Evolutionary conservation across 495 filamentous ascomycete species (phyloP).

Genomic region (Aspergillus funiculosus): DNA sequence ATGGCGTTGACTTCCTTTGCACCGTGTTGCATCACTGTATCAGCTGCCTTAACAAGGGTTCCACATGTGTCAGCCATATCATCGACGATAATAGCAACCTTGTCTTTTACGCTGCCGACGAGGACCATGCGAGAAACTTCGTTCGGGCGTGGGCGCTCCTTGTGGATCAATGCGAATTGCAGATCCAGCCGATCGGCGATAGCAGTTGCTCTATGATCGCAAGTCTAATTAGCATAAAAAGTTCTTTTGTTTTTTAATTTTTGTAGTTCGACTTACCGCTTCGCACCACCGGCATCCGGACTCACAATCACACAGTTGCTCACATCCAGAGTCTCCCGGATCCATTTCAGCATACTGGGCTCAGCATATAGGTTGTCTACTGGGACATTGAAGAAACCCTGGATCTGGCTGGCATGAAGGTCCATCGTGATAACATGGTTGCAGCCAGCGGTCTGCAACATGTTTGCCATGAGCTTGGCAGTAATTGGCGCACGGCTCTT

Average conservation of each 20-base stretch:
- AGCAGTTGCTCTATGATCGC: conserved; percentile 65
- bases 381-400: conserved; percentile 96
- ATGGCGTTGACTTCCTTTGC: conserved; percentile 86
- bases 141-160: conserved; percentile 91
- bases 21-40: conserved; percentile 84
- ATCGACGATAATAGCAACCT: conserved; percentile 72
- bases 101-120: conserved; percentile 56
- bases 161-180: conserved; percentile 97
- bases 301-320: conserved; percentile 90
- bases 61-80: conserved; percentile 91
- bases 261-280: conserved; percentile 58
- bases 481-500: conserved; percentile 82
- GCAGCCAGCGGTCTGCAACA: conserved; percentile 89
- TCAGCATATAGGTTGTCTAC: conserved; percentile 97
- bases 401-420: conserved; percentile 56
- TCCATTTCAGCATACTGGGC: conserved; percentile 86
- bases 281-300: conserved; percentile 93
- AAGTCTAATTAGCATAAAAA: conserved; percentile 19
- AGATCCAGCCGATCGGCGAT: conserved; percentile 93
- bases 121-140: conserved; percentile 95
- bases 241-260: not conserved
- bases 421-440: conserved; percentile 91
- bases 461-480: conserved; percentile 93
- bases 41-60: conserved; percentile 86
- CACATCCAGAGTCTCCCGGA: conserved; percentile 76